Percentiles rank a stretch among this genome's conserved stretches.
These are phyloP conservation scores for Penicillium oxalicum DNA, from an alignment of 2,329 filamentous ascomycete species.

Conservation along the genomic window DNA sequence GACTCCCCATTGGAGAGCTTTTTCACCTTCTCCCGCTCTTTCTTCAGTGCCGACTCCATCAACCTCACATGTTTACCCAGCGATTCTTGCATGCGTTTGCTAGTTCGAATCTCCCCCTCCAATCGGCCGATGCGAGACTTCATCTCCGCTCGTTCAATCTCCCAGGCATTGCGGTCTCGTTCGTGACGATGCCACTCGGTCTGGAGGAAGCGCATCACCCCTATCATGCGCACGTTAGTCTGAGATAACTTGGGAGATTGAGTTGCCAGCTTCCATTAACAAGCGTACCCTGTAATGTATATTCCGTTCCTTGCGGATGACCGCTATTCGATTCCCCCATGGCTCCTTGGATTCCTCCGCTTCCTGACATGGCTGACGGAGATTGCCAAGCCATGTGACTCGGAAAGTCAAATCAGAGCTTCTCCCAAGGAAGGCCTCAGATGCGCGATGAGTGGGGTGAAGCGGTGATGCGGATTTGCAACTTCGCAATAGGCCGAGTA, in stretches of 20 bases:
- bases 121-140: constrained; percentile 92
- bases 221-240: constrained; percentile 39
- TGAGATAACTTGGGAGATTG: neutral
- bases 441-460: constrained; percentile 1
- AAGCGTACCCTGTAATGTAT: constrained; percentile 62
- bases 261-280: neutral
- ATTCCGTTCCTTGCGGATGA: constrained; percentile 61
- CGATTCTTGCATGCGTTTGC: constrained; percentile 81
- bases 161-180: constrained; percentile 95
- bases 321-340: constrained; percentile 40
- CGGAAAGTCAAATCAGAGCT: neutral
- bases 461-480: too few relatives aligned
- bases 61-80: constrained; percentile 85
- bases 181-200: constrained; percentile 99
- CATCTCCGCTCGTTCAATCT: constrained; percentile 99
- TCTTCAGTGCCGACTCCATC: constrained; percentile 79
- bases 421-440: neutral
- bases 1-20: constrained; percentile 47
- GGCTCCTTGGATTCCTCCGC: constrained; percentile 48
- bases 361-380: constrained; percentile 52
- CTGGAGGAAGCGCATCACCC: constrained; percentile 98
- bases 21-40: constrained; percentile 67
- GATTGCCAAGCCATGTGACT: constrained; percentile 63
- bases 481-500: neutral
- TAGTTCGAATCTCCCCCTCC: constrained; percentile 80